Evolutionary conservation across 441 rosid species (phyloP), one percentile per base, ranked within the genome.

Genomic region (Kokia cookei): DNA sequence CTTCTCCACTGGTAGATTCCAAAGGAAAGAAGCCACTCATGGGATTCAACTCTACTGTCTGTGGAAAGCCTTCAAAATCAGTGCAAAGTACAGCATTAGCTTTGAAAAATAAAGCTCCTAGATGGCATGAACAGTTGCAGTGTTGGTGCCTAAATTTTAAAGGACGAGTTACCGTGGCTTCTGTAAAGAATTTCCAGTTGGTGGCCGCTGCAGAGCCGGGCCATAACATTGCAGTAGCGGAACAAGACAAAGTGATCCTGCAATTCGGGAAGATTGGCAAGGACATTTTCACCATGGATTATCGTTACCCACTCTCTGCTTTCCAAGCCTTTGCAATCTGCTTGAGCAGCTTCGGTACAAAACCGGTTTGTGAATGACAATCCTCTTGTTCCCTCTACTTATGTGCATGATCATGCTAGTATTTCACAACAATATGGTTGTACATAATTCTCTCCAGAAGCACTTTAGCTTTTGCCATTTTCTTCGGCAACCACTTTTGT

Each of bases 111-210:
- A 95, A 93, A 77, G 84, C 93, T 2, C 99, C 99, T 51, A 90
- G 98, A 78, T 93, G 99, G 99, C 99, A 94, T 54, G 99, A 92
- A 72, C 99, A 92, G 76, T 85, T 94, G 65, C 99, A 91, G 61
- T 94, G 99, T 77, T 93, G 99, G 99, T 94, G 99, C 85, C 76
- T 94, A 1, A 94, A 94, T 79, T 93, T 94, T 75, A 94, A 84
- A 84, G 99, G 98, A 7, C 92, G 99, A 29, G 99, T 91, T 10
- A 90, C 98, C 0, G 93, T 94, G 47, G 99, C 99, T 19, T 94
- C 99, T 1, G 99, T 94, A 59, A 94, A 94, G 83, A 94, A 94
- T 77, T 94, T 94, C 73, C 99, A 94, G 88, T 84, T 94, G 66
- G 96, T 91, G 32, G 93, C 97, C 55, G 85, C 90, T 3, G 85